These are phyloP conservation scores for Naganishia sp. DNA, from an alignment of 1,284 basidiomycete genomes.

Conservation along the genomic window DNA sequence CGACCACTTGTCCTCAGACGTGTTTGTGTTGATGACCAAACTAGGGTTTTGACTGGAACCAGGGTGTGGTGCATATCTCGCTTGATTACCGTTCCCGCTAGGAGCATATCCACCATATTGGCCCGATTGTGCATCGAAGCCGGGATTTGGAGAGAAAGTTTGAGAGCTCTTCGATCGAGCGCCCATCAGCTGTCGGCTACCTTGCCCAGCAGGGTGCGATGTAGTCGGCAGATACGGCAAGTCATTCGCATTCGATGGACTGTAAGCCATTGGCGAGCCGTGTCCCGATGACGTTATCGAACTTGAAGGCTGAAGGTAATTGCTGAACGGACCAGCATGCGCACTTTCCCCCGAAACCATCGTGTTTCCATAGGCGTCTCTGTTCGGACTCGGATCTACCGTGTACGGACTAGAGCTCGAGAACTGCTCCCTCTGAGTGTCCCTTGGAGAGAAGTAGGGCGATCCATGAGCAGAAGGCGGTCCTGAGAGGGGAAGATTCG, in stretches of 20 bases:
- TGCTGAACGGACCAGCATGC: not conserved
- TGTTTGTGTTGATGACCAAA: not conserved
- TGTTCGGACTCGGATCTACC: conserved; percentile 21
- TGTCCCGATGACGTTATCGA: conserved; percentile 17
- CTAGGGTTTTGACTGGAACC: conserved; percentile 3
- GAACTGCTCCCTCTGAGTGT: conserved; percentile 9
- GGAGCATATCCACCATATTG: not conserved
- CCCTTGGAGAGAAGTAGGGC: conserved; percentile 14
- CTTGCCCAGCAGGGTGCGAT: not conserved
- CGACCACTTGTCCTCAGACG: conserved; percentile 15
- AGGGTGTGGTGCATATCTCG: not conserved
- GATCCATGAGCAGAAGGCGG: conserved; percentile 4
- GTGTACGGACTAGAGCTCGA: conserved; percentile 15
- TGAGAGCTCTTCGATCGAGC: conserved; percentile 20
- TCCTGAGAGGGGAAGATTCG: conserved; percentile 3
- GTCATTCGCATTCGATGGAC: conserved; percentile 20
- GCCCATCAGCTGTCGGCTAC: not conserved
- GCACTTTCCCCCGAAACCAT: not conserved
- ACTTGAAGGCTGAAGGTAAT: conserved; percentile 10
- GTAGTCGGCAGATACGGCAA: conserved; percentile 26
- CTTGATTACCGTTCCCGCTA: not conserved
- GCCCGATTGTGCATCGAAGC: not conserved
- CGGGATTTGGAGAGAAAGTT: conserved; percentile 4
- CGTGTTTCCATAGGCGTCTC: conserved; percentile 9
- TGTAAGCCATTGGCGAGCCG: conserved; percentile 26